phyloP scores from a whole-genome alignment of 2,329 filamentous ascomycete species.

The Cytospora piceae region DNA sequence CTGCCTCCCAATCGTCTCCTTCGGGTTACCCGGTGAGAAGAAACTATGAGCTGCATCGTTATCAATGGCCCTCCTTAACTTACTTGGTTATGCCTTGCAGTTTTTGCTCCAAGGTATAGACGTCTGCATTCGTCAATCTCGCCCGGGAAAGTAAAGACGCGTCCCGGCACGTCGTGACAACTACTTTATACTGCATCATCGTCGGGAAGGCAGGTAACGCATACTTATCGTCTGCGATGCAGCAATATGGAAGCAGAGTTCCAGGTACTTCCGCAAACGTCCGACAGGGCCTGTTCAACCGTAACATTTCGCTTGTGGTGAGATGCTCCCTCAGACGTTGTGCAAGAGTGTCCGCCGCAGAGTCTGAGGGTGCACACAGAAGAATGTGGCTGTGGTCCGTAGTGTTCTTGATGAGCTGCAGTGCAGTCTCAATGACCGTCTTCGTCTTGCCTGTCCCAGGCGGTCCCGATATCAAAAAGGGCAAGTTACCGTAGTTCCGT shows the following conservation, averaged over 20 bases:
- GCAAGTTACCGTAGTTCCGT: conserved; percentile 34
- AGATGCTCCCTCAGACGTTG: conserved; percentile 30
- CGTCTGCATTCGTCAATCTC: conserved; percentile 34
- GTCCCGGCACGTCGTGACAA: conserved; percentile 35
- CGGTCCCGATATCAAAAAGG: conserved; percentile 36
- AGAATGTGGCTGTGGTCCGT: conserved; percentile 32
- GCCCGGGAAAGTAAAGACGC: conserved; percentile 32
- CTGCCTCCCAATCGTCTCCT: background rate
- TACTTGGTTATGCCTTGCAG: conserved; percentile 20
- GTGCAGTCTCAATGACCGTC: conserved; percentile 34
- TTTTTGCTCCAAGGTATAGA: conserved; percentile 29
- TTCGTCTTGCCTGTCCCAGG: conserved; percentile 36
- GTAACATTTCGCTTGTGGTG: conserved; percentile 31
- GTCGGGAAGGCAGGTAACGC: conserved; percentile 29
- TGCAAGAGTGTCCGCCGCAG: conserved; percentile 34
- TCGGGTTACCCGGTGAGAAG: background rate
- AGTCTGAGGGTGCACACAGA: conserved; percentile 35
- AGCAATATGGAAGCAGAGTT: conserved; percentile 33
- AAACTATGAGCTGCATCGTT: background rate
- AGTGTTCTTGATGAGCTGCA: conserved; percentile 33
- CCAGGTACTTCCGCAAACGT: conserved; percentile 32
- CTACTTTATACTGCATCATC: conserved; percentile 33
- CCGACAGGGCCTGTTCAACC: conserved; percentile 33
- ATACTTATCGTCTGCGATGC: conserved; percentile 27
- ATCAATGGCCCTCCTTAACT: background rate